Base-by-base conservation (phyloP, 257 asterid genomes). In the Jacaranda copaia region DNA sequence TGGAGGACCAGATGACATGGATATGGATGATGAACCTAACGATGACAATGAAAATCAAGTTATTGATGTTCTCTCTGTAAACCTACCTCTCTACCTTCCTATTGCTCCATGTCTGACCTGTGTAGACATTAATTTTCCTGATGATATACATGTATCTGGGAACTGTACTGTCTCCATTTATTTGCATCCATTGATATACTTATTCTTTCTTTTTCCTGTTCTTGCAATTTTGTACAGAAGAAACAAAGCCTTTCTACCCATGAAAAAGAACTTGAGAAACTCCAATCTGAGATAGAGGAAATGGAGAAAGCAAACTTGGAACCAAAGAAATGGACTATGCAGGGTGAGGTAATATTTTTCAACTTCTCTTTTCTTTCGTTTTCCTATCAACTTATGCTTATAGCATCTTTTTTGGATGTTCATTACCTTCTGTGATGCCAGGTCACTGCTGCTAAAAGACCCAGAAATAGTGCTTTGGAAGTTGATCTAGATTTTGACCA, bases 271-370 rank as follows among this genome's bases (percentile, higher is more conserved):
- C 88, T 78, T 70, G 86, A 84, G 79, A 93, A 81, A 78, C 85
- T 89, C 19, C 97, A 74, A 67, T 78, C 89, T 70, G 86, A 89
- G 80, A 88, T 93, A 67, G 92, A 91, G 77, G 80, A 88, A 75
- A 90, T 96, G 90, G 99, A 96, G 87, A 89, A 85, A 77, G 87
- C 96, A 10, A 96, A 96, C 76, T 20, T 96, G 85, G 97, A 88
- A 85, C 94, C 96, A 60, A 96, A 91, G 87, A 63, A 92, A 51
- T 96, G 99, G 99, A 88, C 91, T 38, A 90, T 96, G 99, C 97
- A 88, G 86, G 99, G 99, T 48, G 99, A 96, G 97, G 99, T 96
- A 82, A 70, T 38, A 51, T 61, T 61, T 80, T 62, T 83, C 49
- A 72, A 75, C 67, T 74, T 68, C 42, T 55, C 25, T 35, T 57